Percentiles rank a stretch among this genome's conserved stretches.
These are phyloP conservation scores for Pythium graminicola DNA, from an alignment of 352 stramenopile species.

Conservation along the genomic window DNA sequence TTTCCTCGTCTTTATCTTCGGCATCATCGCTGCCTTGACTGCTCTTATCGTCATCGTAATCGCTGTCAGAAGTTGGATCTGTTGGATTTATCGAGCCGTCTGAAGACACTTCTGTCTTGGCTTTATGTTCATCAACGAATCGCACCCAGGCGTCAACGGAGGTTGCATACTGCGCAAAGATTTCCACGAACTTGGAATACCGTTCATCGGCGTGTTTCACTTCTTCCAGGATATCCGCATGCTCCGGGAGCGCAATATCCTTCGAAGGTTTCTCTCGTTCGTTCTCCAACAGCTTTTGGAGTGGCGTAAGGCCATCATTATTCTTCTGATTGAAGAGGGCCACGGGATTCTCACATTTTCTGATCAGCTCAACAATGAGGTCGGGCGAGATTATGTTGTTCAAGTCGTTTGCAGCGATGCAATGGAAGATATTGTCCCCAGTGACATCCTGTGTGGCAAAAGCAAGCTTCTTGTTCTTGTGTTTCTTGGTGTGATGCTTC, in stretches of 20 bases:
- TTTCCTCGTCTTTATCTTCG: conserved; percentile 10
- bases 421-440: conserved; percentile 60
- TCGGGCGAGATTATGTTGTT: conserved; percentile 19
- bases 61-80: background rate
- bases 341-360: conserved; percentile 25
- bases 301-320: conserved; percentile 34
- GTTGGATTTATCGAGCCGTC: background rate
- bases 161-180: conserved; percentile 46
- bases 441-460: conserved; percentile 20
- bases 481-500: conserved; percentile 31
- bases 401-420: conserved; percentile 27
- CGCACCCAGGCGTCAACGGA: conserved; percentile 31
- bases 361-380: conserved; percentile 35
- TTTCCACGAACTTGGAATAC: conserved; percentile 38
- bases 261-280: conserved; percentile 20
- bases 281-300: conserved; percentile 41
- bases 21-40: conserved; percentile 13
- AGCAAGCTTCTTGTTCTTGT: conserved; percentile 29
- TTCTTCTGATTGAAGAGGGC: conserved; percentile 50
- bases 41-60: background rate
- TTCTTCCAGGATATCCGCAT: conserved; percentile 36
- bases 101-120: conserved; percentile 2
- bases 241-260: conserved; percentile 17
- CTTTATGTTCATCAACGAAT: conserved; percentile 26
- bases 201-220: conserved; percentile 29